Evolutionary conservation across 352 stramenopile species (phyloP), one percentile per base, ranked within the genome.

Genomic region (Phytophthora kernoviae): DNA sequence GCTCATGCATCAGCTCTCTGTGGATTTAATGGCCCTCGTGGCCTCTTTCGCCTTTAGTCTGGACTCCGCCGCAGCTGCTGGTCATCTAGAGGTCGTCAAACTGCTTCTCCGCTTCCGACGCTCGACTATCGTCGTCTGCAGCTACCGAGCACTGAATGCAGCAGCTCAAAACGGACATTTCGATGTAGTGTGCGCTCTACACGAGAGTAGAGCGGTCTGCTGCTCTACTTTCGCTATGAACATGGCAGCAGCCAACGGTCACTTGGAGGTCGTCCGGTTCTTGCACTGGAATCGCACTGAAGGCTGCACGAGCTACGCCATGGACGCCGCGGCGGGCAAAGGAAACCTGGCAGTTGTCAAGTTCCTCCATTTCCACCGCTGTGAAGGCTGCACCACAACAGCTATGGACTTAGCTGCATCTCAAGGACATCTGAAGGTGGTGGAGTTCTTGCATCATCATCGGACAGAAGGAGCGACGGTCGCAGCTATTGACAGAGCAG

Each of bases 401-500:
- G 75, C 68, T 3, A 70, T 81, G 54, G 58, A 81, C 44, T 17
- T 65, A 4, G 69, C 65, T 5, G 72, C 72, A 1, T 62, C 56
- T 1, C 54, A 69, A 18, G 75, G 72, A 9, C 58, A 74, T 57
- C 26, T 80, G 9, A 2, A 54, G 0, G 45, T 83, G 10, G 61
- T 83, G 20, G 8, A 71, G 42, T 86, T 76, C 49, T 49, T 86
- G 20, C 65, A 82, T 24, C 32, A 33, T 11, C 33, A 70, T 54
- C 62, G 75, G 1, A 39, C 33, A 0, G 64, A 78, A 50, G 60
- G 60, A 8, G 76, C 63, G 20, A 79, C 73, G 2, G 59, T 80
- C 14, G 62, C 64, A 17, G 76, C 73, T 1, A 65, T 85, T 26
- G 72, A 81, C 48, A 51, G 67, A 40, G 75, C 75, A 0, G 68